Evolutionary conservation across 768 basidiomycete genomes (phyloP).

Genomic region (Boletus barrowsii): DNA sequence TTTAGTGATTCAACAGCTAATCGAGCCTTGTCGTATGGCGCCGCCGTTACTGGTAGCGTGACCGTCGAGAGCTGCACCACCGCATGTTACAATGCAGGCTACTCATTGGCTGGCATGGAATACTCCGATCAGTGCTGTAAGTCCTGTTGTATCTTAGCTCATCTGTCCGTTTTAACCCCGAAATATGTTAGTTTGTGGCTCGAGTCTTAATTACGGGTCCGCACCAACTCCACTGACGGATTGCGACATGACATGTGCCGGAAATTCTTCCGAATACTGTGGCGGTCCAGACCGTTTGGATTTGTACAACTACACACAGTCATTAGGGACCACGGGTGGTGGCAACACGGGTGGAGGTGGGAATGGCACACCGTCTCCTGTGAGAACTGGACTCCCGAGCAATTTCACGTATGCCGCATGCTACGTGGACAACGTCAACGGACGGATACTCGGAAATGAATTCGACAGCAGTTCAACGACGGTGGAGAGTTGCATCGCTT

Average conservation of each 20-base stretch:
- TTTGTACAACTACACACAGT: conserved; percentile 17
- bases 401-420: conserved; percentile 63
- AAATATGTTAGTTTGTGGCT: conserved; percentile 35
- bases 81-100: conserved; percentile 43
- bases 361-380: not conserved
- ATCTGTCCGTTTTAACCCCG: conserved; percentile 40
- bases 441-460: conserved; percentile 53
- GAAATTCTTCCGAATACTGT: conserved; percentile 52
- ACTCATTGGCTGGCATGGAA: conserved; percentile 44
- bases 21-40: conserved; percentile 33
- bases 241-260: conserved; percentile 41
- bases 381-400: conserved; percentile 38
- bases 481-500: conserved; percentile 57
- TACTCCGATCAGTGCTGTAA: conserved; percentile 48
- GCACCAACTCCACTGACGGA: conserved; percentile 42
- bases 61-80: conserved; percentile 49
- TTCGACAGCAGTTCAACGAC: conserved; percentile 44
- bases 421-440: conserved; percentile 69
- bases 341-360: conserved; percentile 1
- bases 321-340: not conserved
- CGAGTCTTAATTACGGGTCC: conserved; percentile 18
- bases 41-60: conserved; percentile 36
- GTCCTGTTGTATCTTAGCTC: conserved; percentile 15
- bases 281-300: conserved; percentile 59
- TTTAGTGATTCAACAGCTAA: conserved; percentile 33